Base-by-base conservation (phyloP, 2,329 filamentous ascomycete species). In the Akanthomyces muscarius region DNA sequence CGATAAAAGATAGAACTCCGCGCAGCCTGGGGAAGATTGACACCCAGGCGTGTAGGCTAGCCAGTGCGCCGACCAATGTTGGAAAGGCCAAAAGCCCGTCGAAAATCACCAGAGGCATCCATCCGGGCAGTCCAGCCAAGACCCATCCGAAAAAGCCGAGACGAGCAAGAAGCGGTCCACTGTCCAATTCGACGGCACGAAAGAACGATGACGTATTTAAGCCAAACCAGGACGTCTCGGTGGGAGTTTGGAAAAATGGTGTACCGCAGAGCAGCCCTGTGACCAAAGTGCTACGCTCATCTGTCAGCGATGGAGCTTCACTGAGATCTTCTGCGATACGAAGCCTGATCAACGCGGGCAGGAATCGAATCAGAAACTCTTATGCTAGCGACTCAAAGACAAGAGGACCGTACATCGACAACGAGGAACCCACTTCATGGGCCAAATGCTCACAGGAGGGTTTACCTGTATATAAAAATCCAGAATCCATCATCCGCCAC, bases 11-110 rank as follows among this genome's bases (percentile, higher is more conserved):
- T 6, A 30, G 13, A 33, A 25, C 7, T 36, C 3, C 10, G 36
- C 58, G 25, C 23, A 61, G 38, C 30, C 14, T 28, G 25, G 25
- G 48, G 16, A 53, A 45, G n/a, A 25, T 25, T 38, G n/a, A 18
- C 13, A 5, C 28, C 5, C 44, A 36, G 3, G 23, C 42, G 14
- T 21, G 6, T 48, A 13, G 44, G n/a, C 18, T 38, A 18, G 4
- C 13, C 44, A 58, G 30, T 36, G 5, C 38, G 1, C 14, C 47
- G 1, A 36, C 48, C 23, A 30, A 33, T 21, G 18, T 36, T 54
- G 59, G 13, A 16, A 36, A 4, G 2, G 25, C 5, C 28, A 41
- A 70, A 73, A 41, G 30, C 14, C 18, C 55, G 5, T 18, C 60
- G 18, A 55, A 55, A 44, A 16, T 5, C 30, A 2, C 11, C 33